phyloP scores from a whole-genome alignment of 106 monocot species.

The Phalaenopsis equestris region DNA sequence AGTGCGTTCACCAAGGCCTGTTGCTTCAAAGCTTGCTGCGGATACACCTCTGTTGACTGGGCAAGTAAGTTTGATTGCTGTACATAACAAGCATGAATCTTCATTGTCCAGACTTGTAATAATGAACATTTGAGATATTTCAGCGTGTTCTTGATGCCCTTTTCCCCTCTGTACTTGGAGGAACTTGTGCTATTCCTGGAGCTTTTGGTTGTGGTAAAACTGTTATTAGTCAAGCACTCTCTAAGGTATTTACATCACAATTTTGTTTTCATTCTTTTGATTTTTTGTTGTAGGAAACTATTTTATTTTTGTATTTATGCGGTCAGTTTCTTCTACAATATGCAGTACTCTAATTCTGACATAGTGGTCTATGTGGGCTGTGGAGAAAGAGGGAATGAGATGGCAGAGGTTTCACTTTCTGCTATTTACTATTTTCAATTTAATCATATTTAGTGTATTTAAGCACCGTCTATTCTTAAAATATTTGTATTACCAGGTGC shows the following conservation, averaged over 20 bases:
- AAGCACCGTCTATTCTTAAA: neutral
- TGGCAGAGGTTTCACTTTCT: conserved; percentile 74
- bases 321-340: conserved; percentile 1
- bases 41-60: conserved; percentile 99
- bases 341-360: conserved; percentile 97
- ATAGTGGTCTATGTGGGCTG: conserved; percentile 98
- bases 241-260: conserved; percentile 53
- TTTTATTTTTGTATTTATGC: neutral
- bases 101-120: neutral
- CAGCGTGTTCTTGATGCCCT: conserved; percentile 99
- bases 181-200: conserved; percentile 99
- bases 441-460: conserved; percentile 2
- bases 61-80: conserved; percentile 40
- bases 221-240: conserved; percentile 99
- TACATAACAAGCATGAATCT: neutral
- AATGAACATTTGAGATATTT: neutral
- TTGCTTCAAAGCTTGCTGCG: conserved; percentile 89
- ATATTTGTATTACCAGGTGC: conserved; percentile 41
- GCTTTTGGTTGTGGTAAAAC: conserved; percentile 99
- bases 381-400: conserved; percentile 99
- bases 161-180: conserved; percentile 97
- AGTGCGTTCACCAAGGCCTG: conserved; percentile 92
- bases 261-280: neutral
- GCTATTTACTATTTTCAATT: conserved; percentile 5
- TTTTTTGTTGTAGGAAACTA: neutral